Percentiles rank a stretch among this genome's conserved stretches.
Conservation (phyloP, 1,284 basidiomycete genomes). For the Coniophora puteana region DNA sequence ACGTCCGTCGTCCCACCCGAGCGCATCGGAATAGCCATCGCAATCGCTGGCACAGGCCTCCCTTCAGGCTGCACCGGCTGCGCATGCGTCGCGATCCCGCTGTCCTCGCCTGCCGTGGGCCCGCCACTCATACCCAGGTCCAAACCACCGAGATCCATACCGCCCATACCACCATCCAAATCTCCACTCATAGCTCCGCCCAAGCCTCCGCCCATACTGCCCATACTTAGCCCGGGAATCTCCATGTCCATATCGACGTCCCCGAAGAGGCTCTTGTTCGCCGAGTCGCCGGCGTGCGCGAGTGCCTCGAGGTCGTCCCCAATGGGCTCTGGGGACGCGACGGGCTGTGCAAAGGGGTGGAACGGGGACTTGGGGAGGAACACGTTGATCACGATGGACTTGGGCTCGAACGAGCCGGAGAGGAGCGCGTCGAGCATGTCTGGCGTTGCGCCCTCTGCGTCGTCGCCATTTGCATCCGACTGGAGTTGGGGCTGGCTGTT, state of each 20-base stretch:
- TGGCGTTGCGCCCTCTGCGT: conserved; percentile 10
- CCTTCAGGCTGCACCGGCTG: too few relatives aligned
- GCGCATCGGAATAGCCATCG: conserved; percentile 20
- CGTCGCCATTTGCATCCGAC: conserved; percentile 31
- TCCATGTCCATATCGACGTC: conserved; percentile 33
- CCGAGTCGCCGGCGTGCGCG: conserved; percentile 19
- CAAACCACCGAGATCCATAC: conserved; percentile 12
- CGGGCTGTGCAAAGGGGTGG: conserved; percentile 17
- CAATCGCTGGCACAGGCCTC: conserved; percentile 25
- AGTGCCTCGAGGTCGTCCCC: conserved; percentile 23
- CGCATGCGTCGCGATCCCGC: neutral
- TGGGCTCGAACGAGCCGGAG: conserved; percentile 25
- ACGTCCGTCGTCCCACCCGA: conserved; percentile 18
- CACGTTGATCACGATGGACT: conserved; percentile 28
- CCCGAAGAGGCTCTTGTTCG: conserved; percentile 26
- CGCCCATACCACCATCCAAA: neutral
- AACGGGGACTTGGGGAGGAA: conserved; percentile 25
- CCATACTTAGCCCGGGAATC: conserved; percentile 30
- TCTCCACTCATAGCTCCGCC: conserved; percentile 19
- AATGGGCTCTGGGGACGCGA: conserved; percentile 13
- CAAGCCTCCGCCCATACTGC: conserved; percentile 27
- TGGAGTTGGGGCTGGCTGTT: conserved; percentile 30
- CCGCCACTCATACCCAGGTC: too few relatives aligned
- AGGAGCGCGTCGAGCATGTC: conserved; percentile 26
- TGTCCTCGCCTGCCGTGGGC: conserved; percentile 14